A percentile compares a stretch with the other conserved stretches of the same genome.
Conservation (phyloP, 805 yeast species). For the Yarrowia sp. region DNA sequence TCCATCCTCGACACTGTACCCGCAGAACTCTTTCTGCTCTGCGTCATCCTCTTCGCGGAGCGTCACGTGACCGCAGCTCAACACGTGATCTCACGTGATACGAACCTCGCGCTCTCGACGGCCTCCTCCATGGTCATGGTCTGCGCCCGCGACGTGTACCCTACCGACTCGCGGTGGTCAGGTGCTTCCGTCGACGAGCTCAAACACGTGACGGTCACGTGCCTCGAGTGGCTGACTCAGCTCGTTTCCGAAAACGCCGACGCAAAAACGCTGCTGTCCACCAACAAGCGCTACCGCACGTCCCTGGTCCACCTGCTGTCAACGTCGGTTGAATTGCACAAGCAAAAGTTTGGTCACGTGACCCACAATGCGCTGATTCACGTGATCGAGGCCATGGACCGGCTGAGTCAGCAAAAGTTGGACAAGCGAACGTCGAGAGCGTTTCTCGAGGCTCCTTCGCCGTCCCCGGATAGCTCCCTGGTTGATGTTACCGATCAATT, state of each 20-base stretch:
- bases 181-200: neutral
- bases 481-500: neutral
- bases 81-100: neutral
- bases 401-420: neutral
- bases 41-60: neutral
- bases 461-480: neutral
- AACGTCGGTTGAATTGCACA: neutral
- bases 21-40: neutral
- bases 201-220: neutral
- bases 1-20: neutral
- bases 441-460: neutral
- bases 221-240: slow-evolving; percentile 3
- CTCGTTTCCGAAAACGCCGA: neutral
- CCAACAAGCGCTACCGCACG: slow-evolving; percentile 10
- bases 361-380: slow-evolving; percentile 1
- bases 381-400: slow-evolving; percentile 12
- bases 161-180: neutral
- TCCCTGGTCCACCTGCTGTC: slow-evolving; percentile 9
- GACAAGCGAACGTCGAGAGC: slow-evolving; percentile 17
- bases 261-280: neutral
- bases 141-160: slow-evolving; percentile 4
- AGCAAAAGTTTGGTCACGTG: slow-evolving; percentile 1
- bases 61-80: neutral
- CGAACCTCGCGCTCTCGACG: neutral
- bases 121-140: slow-evolving; percentile 8